phyloP scores from a whole-genome alignment of 371 early-diverging fungal genomes.

The Zopfochytrium polystomum region DNA sequence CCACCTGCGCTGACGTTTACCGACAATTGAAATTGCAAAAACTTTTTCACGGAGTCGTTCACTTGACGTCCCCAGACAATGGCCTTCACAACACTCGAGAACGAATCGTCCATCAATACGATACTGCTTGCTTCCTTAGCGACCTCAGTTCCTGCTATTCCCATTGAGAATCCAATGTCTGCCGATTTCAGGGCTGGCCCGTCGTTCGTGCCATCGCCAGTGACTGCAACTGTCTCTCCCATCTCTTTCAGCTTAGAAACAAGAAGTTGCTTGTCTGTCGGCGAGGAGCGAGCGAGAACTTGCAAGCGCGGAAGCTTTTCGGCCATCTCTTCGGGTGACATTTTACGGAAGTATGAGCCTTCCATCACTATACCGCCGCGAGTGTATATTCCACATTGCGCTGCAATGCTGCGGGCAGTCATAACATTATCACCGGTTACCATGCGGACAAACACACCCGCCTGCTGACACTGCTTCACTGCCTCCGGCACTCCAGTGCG shows the following conservation, averaged over 20 bases:
- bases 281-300: conserved; percentile 88
- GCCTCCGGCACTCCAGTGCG: conserved; percentile 82
- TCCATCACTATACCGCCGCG: conserved; percentile 64
- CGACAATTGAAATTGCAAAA: conserved; percentile 93
- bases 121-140: conserved; percentile 94
- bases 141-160: too few species aligned
- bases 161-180: conserved; percentile 97
- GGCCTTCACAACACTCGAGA: conserved; percentile 76
- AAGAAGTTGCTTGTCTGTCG: conserved; percentile 86
- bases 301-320: conserved; percentile 77
- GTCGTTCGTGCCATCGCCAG: conserved; percentile 97
- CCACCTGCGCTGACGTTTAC: conserved; percentile 84
- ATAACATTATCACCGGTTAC: conserved; percentile 91
- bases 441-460: conserved; percentile 80
- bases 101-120: conserved; percentile 86
- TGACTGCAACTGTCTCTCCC: too few species aligned
- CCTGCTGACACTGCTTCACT: conserved; percentile 75
- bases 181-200: conserved; percentile 90
- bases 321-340: conserved; percentile 70
- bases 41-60: conserved; percentile 89
- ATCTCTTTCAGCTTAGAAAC: conserved; percentile 75
- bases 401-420: conserved; percentile 86
- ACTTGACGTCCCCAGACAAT: conserved; percentile 91
- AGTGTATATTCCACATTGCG: conserved; percentile 73
- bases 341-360: conserved; percentile 81